Conservation (phyloP, 768 basidiomycete genomes). For the Clitopilus hobsonii region DNA sequence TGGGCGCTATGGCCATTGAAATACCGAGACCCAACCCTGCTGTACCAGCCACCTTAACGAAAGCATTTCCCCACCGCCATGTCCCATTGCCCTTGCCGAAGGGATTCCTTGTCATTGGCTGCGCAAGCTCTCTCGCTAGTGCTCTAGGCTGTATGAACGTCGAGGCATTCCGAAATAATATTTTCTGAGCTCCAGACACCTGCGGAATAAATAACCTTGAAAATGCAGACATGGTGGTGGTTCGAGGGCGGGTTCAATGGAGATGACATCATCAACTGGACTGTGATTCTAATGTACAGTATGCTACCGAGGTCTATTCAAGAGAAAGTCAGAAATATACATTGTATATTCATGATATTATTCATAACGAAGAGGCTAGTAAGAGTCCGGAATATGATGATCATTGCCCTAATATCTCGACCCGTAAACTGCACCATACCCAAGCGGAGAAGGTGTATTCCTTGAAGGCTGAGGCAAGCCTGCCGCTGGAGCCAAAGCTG, state of each 20-base stretch:
- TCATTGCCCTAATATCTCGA: neutral
- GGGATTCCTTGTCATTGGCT: neutral
- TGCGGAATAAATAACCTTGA: neutral
- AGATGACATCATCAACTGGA: neutral
- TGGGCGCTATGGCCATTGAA: constrained; percentile 26
- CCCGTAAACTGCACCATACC: neutral
- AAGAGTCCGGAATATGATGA: too few species aligned
- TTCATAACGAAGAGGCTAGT: too few species aligned
- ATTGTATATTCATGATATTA: too few species aligned
- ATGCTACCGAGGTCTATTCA: neutral
- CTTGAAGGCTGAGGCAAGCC: neutral
- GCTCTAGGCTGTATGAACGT: neutral
- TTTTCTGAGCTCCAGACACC: neutral
- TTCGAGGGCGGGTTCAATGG: neutral
- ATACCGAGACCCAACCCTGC: constrained; percentile 42
- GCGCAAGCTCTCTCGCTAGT: neutral
- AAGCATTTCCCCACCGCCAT: constrained; percentile 7
- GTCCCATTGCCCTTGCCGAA: neutral
- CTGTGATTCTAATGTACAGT: neutral
- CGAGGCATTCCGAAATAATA: neutral
- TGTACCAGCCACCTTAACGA: constrained; percentile 28
- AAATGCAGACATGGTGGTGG: neutral
- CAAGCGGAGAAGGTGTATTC: too few species aligned
- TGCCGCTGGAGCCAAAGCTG: neutral
- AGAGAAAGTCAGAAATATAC: neutral